Percentiles rank a stretch among this genome's conserved stretches.
Evolutionary conservation across 495 filamentous ascomycete species (phyloP).

Genomic region (Peziza echinospora): DNA sequence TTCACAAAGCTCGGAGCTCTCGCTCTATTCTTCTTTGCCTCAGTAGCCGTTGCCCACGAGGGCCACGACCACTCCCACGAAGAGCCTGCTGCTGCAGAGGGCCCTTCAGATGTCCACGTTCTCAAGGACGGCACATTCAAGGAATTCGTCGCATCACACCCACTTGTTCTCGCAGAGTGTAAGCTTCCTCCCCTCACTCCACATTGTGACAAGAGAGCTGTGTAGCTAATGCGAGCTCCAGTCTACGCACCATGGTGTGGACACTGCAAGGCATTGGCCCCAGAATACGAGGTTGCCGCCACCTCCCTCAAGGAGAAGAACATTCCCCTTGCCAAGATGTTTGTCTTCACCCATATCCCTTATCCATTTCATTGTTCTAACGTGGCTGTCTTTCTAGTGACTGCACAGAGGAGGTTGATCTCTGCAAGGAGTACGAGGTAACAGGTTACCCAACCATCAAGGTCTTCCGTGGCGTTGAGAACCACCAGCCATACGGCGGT

Average conservation of each 20-base stretch:
- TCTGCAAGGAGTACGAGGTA: constrained; percentile 75
- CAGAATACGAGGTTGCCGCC: constrained; percentile 76
- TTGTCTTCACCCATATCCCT: too few species aligned
- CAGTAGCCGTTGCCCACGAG: not conserved
- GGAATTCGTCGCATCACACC: constrained; percentile 63
- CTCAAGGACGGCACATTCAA: constrained; percentile 71
- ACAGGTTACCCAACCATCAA: constrained; percentile 97
- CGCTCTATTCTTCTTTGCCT: constrained; percentile 10
- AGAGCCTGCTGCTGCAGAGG: constrained; percentile 30
- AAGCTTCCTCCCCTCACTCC: constrained; percentile 20
- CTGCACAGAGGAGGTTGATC: constrained; percentile 80
- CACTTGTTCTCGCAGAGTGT: constrained; percentile 66
- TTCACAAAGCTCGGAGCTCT: constrained; percentile 17
- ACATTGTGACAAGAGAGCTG: too few species aligned
- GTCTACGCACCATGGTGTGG: constrained; percentile 59
- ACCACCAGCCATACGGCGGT: constrained; percentile 61
- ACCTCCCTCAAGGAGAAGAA: constrained; percentile 87
- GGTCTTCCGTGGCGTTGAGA: constrained; percentile 89
- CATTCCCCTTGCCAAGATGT: constrained; percentile 73
- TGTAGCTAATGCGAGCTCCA: too few species aligned
- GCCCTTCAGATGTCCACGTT: constrained; percentile 53
- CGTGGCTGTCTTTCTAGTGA: constrained; percentile 3
- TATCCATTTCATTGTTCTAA: not conserved
- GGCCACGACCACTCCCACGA: constrained; percentile 19
- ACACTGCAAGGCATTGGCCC: constrained; percentile 68